These are phyloP conservation scores for Oryza glumipatula DNA, from an alignment of 176 grass and related monocot genomes.

Conservation along the genomic window DNA sequence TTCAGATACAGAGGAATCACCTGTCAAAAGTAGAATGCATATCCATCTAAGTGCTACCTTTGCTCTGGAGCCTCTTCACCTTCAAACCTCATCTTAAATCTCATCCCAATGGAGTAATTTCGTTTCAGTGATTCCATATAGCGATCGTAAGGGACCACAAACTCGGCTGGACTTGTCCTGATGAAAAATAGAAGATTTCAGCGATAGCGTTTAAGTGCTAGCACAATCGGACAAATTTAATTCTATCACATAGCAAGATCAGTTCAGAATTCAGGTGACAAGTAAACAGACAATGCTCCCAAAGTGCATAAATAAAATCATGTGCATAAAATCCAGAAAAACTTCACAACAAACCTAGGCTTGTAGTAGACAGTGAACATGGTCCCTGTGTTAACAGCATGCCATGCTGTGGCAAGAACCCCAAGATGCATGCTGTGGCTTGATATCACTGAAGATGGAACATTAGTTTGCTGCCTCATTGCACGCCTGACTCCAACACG, in stretches of 20 bases:
- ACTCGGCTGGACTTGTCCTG: slow-evolving; percentile 92
- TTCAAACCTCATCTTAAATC: slow-evolving; percentile 99
- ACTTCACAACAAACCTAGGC: slow-evolving; percentile 64
- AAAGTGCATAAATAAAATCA: not conserved
- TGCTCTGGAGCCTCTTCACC: slow-evolving; percentile 97
- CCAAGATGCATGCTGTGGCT: slow-evolving; percentile 99
- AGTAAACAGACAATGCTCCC: not conserved
- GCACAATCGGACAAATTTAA: not conserved
- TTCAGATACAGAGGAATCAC: slow-evolving; percentile 7
- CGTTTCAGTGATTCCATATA: slow-evolving; percentile 74
- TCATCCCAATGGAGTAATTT: slow-evolving; percentile 88
- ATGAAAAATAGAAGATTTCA: slow-evolving; percentile 39
- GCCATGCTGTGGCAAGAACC: slow-evolving; percentile 98
- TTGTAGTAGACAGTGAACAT: slow-evolving; percentile 98
- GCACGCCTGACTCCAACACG: slow-evolving; percentile 94
- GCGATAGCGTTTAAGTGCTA: not conserved
- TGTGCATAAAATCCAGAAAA: not conserved
- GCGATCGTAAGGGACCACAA: slow-evolving; percentile 78
- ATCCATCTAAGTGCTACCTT: slow-evolving; percentile 52
- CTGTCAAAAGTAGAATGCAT: slow-evolving; percentile 27
- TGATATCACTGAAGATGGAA: slow-evolving; percentile 97
- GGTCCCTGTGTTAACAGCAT: slow-evolving; percentile 84
- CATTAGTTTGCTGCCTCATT: slow-evolving; percentile 87
- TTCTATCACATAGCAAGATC: not conserved
- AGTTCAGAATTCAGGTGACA: slow-evolving; percentile 3